A percentile compares a stretch with the other conserved stretches of the same genome.
phyloP scores from a whole-genome alignment of 2,329 filamentous ascomycete species.

The Phialemoniopsis sp. region DNA sequence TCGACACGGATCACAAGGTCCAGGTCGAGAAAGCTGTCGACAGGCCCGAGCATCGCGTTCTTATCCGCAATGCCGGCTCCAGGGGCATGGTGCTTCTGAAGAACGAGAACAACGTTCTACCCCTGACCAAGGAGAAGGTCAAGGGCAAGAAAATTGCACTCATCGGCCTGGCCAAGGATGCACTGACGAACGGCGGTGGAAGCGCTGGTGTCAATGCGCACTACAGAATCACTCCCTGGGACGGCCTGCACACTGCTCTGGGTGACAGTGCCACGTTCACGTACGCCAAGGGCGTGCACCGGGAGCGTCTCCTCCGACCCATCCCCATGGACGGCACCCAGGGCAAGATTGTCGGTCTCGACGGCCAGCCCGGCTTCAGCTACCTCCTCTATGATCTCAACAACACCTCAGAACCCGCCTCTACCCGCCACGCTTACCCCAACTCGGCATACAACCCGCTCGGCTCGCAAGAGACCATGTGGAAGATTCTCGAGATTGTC shows the following conservation, averaged over 20 bases:
- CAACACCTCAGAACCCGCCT: slow-evolving; percentile 15
- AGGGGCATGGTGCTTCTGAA: slow-evolving; percentile 63
- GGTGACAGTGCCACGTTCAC: slow-evolving; percentile 18
- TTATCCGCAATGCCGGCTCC: slow-evolving; percentile 50
- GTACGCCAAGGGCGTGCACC: slow-evolving; percentile 10
- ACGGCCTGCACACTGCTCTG: slow-evolving; percentile 28
- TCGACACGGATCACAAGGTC: slow-evolving; percentile 1
- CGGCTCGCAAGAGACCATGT: slow-evolving; percentile 25
- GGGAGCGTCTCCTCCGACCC: slow-evolving; percentile 7
- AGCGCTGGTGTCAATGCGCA: slow-evolving; percentile 27
- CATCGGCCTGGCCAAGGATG: slow-evolving; percentile 41
- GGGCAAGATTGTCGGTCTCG: slow-evolving; percentile 5
- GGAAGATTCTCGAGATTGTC: slow-evolving; percentile 38
- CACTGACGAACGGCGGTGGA: slow-evolving; percentile 19
- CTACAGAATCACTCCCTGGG: slow-evolving; percentile 36
- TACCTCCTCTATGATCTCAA: slow-evolving; percentile 6
- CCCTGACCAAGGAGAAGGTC: slow-evolving; percentile 32
- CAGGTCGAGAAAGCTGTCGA: slow-evolving; percentile 2
- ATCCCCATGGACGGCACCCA: too few species aligned
- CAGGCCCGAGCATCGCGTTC: slow-evolving; percentile 14
- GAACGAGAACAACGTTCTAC: slow-evolving; percentile 51
- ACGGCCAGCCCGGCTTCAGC: slow-evolving; percentile 7
- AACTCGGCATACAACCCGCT: slow-evolving; percentile 17
- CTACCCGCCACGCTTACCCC: slow-evolving; percentile 15
- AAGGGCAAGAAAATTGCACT: slow-evolving; percentile 38